Percentiles rank a stretch among this genome's conserved stretches.
These are phyloP conservation scores for Wickerhamiella sorbophila DNA, from an alignment of 805 yeast species.

Conservation along the genomic window DNA sequence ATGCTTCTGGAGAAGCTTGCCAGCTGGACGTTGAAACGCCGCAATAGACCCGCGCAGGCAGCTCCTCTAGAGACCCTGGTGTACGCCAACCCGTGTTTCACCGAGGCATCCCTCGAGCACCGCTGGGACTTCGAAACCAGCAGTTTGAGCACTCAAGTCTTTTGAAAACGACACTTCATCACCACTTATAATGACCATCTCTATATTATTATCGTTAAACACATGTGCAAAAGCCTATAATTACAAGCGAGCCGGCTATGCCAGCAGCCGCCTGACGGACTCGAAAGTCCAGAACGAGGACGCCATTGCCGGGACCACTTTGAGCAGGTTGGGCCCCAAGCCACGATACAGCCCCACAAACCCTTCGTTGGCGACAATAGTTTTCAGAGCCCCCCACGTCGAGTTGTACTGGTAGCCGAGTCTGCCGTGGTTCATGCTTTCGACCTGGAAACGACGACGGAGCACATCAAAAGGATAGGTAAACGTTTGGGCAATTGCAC, in stretches of 20 bases:
- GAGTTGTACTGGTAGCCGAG: conserved; percentile 74
- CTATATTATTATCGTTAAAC: background rate
- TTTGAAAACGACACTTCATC: background rate
- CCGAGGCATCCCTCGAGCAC: background rate
- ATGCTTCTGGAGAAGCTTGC: background rate
- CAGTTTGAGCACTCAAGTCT: conserved; percentile 1
- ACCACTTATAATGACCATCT: background rate
- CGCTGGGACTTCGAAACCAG: conserved; percentile 2
- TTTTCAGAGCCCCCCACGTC: conserved; percentile 55
- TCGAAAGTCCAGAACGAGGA: conserved; percentile 89
- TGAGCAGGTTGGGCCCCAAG: conserved; percentile 56
- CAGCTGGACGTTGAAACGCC: background rate
- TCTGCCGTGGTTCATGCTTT: conserved; percentile 48
- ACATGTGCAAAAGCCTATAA: no score
- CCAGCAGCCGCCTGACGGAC: conserved; percentile 35
- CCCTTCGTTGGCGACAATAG: conserved; percentile 66
- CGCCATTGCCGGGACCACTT: conserved; percentile 92
- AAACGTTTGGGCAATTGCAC: conserved; percentile 78
- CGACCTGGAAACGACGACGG: conserved; percentile 81
- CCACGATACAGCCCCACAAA: conserved; percentile 61
- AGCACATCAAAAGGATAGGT: conserved; percentile 87
- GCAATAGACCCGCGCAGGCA: background rate
- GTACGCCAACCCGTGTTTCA: background rate
- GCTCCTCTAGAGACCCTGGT: background rate
- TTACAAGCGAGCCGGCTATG: no score